Evolutionary conservation across 2,329 filamentous ascomycete genomes (phyloP).

Genomic region (Harringtonia lauricola): DNA sequence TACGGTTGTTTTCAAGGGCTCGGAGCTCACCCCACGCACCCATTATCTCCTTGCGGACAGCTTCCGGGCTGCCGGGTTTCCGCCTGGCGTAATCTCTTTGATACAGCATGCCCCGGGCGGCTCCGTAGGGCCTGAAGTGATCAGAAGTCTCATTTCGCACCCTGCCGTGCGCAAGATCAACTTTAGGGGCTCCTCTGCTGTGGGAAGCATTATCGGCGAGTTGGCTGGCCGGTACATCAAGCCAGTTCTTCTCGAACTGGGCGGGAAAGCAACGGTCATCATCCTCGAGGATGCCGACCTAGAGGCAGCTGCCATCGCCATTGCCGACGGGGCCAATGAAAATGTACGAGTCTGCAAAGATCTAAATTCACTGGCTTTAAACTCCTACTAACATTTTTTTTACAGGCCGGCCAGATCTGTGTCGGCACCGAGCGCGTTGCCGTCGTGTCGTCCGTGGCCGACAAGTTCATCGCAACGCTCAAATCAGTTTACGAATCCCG

Average conservation of each 20-base stretch:
- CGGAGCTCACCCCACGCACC: conserved; percentile 3
- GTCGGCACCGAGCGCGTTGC: conserved; percentile 73
- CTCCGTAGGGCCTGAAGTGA: conserved; percentile 57
- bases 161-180: conserved; percentile 66
- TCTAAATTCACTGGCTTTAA: neutral
- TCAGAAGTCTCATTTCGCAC: conserved; percentile 55
- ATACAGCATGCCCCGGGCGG: conserved; percentile 55
- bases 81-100: conserved; percentile 61
- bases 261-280: conserved; percentile 70
- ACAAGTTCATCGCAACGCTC: conserved; percentile 33
- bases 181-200: conserved; percentile 68
- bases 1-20: too few relatives aligned
- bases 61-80: conserved; percentile 4
- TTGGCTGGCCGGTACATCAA: conserved; percentile 66
- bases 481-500: too few relatives aligned
- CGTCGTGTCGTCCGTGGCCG: conserved; percentile 36
- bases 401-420: conserved; percentile 60
- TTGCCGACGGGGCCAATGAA: conserved; percentile 56
- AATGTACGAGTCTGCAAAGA: neutral
- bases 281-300: conserved; percentile 73
- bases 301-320: conserved; percentile 55
- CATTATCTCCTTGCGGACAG: conserved; percentile 2
- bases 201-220: conserved; percentile 61
- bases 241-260: conserved; percentile 69
- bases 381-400: neutral